Base-by-base conservation (phyloP, 495 filamentous ascomycete genomes). In the Corynascus novoguineensis region DNA sequence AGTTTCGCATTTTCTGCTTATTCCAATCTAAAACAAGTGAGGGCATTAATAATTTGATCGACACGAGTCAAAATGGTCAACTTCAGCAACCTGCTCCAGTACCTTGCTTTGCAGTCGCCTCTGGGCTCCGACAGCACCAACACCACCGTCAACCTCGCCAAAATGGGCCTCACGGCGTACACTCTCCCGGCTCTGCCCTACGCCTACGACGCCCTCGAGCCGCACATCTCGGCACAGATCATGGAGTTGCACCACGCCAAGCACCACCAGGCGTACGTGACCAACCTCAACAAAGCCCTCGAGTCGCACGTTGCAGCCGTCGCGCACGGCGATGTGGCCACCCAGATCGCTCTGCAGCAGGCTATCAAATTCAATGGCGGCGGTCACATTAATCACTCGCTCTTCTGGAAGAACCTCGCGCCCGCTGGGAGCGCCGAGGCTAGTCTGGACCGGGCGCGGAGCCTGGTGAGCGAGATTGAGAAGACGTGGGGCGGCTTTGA, bases 321-420 rank as follows among this genome's bases (percentile, higher is more conserved):
- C 11, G 62, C 68, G 1, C 44, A 79, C n/a, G 73, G 78, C 19
- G 72, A 78, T 44, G 64, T 76, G 8, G 64, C 83, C 5, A 74
- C 79, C 10, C 86, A 90, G 74, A 85, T 92, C 60, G 78, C 82
- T n/a, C 80, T 90, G 49, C 86, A 88, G 78, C 80, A 83, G 21
- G 68, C 83, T 59, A 88, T 96, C 80, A 89, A 87, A 72, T 96
- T 96, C 83, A 84, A 95, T 74, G 90, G 88, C 49, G 91, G 89
- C 67, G 91, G 91, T 49, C 90, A 96, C 77, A 78, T 92, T 71
- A 96, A 96, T 77, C 91, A 96, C 78, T 81, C 83, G 28, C 81
- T 96, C 22, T 96, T 96, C 78, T 96, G 91, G 91, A 84, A 91
- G 79, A 93, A 93, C 75, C 71, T 96, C 51, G 86, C 89, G 5